phyloP scores from a whole-genome alignment of 805 yeast species.

The Lipomyces spencermartinsiae region DNA sequence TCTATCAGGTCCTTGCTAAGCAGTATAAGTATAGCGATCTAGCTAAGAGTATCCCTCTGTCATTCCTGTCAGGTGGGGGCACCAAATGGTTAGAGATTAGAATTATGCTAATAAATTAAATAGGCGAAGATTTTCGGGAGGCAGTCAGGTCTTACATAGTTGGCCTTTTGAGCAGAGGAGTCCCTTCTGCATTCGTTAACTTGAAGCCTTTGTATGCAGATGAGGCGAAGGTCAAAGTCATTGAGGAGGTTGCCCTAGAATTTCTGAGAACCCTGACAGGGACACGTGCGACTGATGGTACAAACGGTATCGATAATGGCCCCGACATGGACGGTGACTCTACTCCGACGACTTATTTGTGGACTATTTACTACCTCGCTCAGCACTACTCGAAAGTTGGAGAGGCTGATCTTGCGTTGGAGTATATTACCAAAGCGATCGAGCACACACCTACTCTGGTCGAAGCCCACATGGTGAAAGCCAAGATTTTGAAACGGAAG shows the following conservation, averaged over 20 bases:
- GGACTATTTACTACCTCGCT: slow-evolving; percentile 80
- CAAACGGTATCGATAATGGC: slow-evolving; percentile 35
- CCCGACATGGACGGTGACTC: slow-evolving; percentile 35
- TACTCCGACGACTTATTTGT: slow-evolving; percentile 52
- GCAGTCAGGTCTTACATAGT: slow-evolving; percentile 62
- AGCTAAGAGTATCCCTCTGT: slow-evolving; percentile 76
- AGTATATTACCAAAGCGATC: slow-evolving; percentile 66
- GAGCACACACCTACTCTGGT: slow-evolving; percentile 81
- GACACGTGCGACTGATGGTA: slow-evolving; percentile 16
- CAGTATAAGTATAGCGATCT: slow-evolving; percentile 84
- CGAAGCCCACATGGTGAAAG: slow-evolving; percentile 80
- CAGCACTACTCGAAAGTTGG: slow-evolving; percentile 72
- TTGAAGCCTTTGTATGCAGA: slow-evolving; percentile 78
- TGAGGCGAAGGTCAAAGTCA: slow-evolving; percentile 48
- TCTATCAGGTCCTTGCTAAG: slow-evolving; percentile 68
- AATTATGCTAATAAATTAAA: background rate
- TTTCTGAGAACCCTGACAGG: slow-evolving; percentile 45
- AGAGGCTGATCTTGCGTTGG: slow-evolving; percentile 60
- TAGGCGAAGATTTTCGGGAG: slow-evolving; percentile 56
- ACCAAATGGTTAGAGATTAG: background rate
- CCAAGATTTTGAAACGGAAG: slow-evolving; percentile 75
- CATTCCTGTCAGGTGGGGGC: slow-evolving; percentile 55
- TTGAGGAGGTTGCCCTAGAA: slow-evolving; percentile 61
- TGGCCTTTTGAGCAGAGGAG: slow-evolving; percentile 73
- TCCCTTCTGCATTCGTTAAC: slow-evolving; percentile 87